These are phyloP conservation scores for Spinacia oleracea DNA, from an alignment of 179 eudicot species.

Conservation along the genomic window DNA sequence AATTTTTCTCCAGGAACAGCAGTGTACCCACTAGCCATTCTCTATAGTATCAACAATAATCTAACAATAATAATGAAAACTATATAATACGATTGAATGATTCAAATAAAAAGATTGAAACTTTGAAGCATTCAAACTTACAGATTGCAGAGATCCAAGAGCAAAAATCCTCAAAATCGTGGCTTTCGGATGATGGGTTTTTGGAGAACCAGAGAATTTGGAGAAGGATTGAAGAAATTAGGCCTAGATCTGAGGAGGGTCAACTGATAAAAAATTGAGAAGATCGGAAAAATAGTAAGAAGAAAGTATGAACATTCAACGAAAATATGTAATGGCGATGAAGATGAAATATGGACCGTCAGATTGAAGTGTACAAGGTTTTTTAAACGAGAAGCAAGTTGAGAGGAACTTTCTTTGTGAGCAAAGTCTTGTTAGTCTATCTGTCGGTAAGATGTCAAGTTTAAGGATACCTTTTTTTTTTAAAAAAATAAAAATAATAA, in stretches of 20 bases:
- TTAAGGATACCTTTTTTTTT: not conserved
- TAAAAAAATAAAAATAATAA: too few species aligned
- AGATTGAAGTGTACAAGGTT: not conserved
- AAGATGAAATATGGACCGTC: slow-evolving; percentile 4
- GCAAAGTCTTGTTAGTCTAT: slow-evolving; percentile 10
- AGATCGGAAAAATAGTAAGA: not conserved
- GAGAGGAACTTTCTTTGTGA: slow-evolving; percentile 14
- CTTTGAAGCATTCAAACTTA: slow-evolving; percentile 10
- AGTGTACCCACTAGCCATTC: slow-evolving; percentile 53
- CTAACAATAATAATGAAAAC: not conserved
- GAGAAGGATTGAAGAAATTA: not conserved
- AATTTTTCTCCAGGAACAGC: slow-evolving; percentile 36
- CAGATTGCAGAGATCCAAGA: slow-evolving; percentile 1
- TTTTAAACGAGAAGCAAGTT: slow-evolving; percentile 4
- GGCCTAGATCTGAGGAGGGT: slow-evolving; percentile 5
- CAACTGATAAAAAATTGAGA: not conserved
- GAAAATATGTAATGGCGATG: not conserved
- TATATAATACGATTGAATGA: not conserved
- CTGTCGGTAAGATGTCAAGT: slow-evolving; percentile 2
- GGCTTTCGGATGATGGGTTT: slow-evolving; percentile 3
- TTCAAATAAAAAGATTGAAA: not conserved
- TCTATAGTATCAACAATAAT: not conserved
- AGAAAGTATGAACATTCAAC: not conserved
- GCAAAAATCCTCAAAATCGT: not conserved
- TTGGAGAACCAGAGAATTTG: not conserved